These are phyloP conservation scores for Rosa lucieae DNA, from an alignment of 306 rosid species.

Conservation along the genomic window DNA sequence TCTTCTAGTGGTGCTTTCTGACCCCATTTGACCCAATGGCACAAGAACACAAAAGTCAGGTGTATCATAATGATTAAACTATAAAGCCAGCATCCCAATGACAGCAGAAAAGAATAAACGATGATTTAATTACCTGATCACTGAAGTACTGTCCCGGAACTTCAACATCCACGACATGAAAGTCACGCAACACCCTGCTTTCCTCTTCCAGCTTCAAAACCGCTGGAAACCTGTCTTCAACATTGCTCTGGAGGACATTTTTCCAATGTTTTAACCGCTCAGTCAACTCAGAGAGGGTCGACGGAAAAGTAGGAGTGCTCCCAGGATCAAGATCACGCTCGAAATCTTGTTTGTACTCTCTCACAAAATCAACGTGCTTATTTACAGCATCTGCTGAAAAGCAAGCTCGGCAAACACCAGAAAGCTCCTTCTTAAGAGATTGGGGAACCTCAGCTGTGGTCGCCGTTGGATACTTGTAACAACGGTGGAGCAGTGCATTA, in stretches of 20 bases:
- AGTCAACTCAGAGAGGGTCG: slow-evolving; percentile 89
- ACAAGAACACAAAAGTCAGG: neutral
- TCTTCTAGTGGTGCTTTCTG: neutral
- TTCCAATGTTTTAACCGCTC: slow-evolving; percentile 96
- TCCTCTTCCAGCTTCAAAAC: slow-evolving; percentile 96
- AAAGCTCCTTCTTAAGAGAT: slow-evolving; percentile 97
- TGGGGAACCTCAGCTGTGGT: slow-evolving; percentile 99
- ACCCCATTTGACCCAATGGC: neutral
- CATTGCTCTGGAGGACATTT: slow-evolving; percentile 96
- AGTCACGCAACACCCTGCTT: slow-evolving; percentile 95
- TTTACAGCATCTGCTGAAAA: slow-evolving; percentile 96
- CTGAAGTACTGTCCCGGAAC: slow-evolving; percentile 98
- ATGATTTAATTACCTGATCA: slow-evolving; percentile 68
- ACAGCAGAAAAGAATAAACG: slow-evolving; percentile 8
- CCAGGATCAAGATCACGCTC: slow-evolving; percentile 99
- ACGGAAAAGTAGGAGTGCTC: slow-evolving; percentile 84
- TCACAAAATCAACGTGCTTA: slow-evolving; percentile 97
- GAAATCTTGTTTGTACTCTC: slow-evolving; percentile 96
- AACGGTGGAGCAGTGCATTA: slow-evolving; percentile 97
- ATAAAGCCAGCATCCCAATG: neutral
- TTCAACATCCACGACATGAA: slow-evolving; percentile 98
- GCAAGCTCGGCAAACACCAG: slow-evolving; percentile 99
- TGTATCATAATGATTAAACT: slow-evolving; percentile 5
- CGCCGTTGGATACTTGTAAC: slow-evolving; percentile 99
- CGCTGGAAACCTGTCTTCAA: slow-evolving; percentile 98